Percentiles rank a stretch among this genome's conserved stretches.
These are phyloP conservation scores for Galeopsis tetrahit DNA, from an alignment of 257 asterid species.

Conservation along the genomic window DNA sequence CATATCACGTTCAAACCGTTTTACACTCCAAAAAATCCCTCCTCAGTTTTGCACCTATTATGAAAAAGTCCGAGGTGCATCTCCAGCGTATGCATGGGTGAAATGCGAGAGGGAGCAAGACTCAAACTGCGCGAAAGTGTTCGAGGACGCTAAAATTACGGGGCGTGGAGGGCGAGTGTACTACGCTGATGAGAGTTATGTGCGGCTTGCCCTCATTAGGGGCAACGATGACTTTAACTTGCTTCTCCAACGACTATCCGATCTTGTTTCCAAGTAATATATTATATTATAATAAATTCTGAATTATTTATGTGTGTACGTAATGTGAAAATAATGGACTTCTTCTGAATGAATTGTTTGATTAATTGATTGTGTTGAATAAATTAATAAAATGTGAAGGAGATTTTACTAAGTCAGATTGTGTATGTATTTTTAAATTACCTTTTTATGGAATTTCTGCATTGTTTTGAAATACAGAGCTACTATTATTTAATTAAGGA, in stretches of 20 bases:
- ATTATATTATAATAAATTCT: not conserved
- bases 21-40: constrained; percentile 56
- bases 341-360: too few relatives aligned
- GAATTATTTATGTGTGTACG: not conserved
- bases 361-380: too few relatives aligned
- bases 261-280: constrained; percentile 5
- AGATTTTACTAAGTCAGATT: too few relatives aligned
- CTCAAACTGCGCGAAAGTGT: constrained; percentile 19
- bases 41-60: constrained; percentile 58
- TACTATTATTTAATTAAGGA: too few relatives aligned
- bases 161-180: constrained; percentile 29
- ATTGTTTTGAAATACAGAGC: too few relatives aligned
- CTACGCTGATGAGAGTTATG: constrained; percentile 21
- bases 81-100: constrained; percentile 61
- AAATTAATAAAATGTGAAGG: too few relatives aligned
- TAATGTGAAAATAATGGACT: not conserved
- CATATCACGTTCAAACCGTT: constrained; percentile 50
- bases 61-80: constrained; percentile 53
- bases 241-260: constrained; percentile 14
- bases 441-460: too few relatives aligned
- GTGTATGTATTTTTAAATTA: too few relatives aligned
- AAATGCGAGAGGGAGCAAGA: constrained; percentile 40
- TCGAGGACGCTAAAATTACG: constrained; percentile 30
- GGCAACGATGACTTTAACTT: constrained; percentile 33
- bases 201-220: constrained; percentile 34